Evolutionary conservation across 2,329 filamentous ascomycete species (phyloP).

Genomic region (Aaosphaeria arxii): DNA sequence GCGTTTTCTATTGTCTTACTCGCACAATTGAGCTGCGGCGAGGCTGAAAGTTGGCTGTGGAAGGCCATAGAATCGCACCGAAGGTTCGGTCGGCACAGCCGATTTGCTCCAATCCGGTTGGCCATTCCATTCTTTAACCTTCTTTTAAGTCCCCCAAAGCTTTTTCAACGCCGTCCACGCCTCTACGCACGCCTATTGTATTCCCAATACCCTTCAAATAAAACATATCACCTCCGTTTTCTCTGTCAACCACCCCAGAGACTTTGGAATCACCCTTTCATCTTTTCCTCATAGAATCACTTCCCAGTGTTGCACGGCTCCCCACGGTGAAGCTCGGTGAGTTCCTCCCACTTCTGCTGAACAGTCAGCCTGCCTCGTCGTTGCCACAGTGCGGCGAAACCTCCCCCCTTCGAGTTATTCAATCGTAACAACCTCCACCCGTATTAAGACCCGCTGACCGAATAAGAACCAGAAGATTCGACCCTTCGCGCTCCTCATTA

Average conservation of each 20-base stretch:
- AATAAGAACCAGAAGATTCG: too few relatives aligned
- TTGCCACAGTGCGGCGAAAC: too few relatives aligned
- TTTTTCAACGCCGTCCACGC: not conserved
- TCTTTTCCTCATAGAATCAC: not conserved
- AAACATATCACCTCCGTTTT: not conserved
- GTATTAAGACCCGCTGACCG: too few relatives aligned
- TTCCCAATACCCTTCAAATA: too few relatives aligned
- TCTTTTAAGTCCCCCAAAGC: not conserved
- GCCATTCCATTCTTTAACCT: slow-evolving; percentile 7
- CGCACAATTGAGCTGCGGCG: slow-evolving; percentile 2
- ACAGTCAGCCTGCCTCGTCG: too few relatives aligned
- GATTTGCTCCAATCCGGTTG: slow-evolving; percentile 29
- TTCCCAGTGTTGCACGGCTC: not conserved
- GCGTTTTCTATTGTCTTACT: too few relatives aligned
- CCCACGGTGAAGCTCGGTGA: not conserved
- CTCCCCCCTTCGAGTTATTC: too few relatives aligned
- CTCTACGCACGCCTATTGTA: too few relatives aligned
- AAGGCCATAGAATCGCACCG: slow-evolving; percentile 32
- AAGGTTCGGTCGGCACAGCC: slow-evolving; percentile 36
- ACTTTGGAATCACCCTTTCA: not conserved
- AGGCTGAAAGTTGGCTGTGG: slow-evolving; percentile 27
- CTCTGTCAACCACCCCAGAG: not conserved
- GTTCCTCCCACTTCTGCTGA: not conserved
- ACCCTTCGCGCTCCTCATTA: too few relatives aligned
- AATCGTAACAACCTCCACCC: too few relatives aligned